phyloP scores from a whole-genome alignment of 2,329 filamentous ascomycete genomes.

The Penicillium fuscoglaucum region DNA sequence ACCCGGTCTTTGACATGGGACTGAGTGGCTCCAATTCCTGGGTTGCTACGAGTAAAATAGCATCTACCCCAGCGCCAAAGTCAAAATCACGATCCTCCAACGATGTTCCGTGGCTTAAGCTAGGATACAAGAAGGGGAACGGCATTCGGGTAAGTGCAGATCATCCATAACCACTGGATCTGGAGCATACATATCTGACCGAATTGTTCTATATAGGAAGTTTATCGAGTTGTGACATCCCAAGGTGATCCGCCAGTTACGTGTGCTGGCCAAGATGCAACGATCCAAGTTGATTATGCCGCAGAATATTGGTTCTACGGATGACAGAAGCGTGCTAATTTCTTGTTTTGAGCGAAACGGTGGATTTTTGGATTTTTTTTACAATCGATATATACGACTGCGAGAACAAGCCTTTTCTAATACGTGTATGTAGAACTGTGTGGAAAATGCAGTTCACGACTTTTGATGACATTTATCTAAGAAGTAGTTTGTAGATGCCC shows the following conservation, averaged over 20 bases:
- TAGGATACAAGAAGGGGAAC: conserved; percentile 28
- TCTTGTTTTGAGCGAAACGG: neutral
- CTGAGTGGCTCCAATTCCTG: conserved; percentile 27
- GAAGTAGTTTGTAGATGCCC: neutral
- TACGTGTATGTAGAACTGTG: neutral
- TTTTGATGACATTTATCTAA: neutral
- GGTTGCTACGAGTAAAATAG: conserved; percentile 29
- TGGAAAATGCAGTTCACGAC: neutral
- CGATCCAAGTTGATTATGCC: conserved; percentile 40
- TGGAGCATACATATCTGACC: conserved; percentile 3
- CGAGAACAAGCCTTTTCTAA: neutral
- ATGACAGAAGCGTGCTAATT: conserved; percentile 13
- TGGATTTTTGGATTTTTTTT: neutral
- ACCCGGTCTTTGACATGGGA: conserved; percentile 37
- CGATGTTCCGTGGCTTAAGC: conserved; percentile 39
- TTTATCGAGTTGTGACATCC: conserved; percentile 44
- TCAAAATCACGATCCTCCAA: conserved; percentile 11
- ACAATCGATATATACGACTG: neutral
- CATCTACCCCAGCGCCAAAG: conserved; percentile 28
- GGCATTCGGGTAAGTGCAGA: conserved; percentile 33
- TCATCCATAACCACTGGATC: neutral
- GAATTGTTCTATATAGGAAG: conserved; percentile 31
- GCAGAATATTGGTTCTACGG: conserved; percentile 49
- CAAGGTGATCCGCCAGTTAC: conserved; percentile 37
- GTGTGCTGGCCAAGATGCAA: conserved; percentile 34